Evolutionary conservation across 331 rosid species (phyloP), one percentile per base, ranked within the genome.

Genomic region (Prunus yedoensis): DNA sequence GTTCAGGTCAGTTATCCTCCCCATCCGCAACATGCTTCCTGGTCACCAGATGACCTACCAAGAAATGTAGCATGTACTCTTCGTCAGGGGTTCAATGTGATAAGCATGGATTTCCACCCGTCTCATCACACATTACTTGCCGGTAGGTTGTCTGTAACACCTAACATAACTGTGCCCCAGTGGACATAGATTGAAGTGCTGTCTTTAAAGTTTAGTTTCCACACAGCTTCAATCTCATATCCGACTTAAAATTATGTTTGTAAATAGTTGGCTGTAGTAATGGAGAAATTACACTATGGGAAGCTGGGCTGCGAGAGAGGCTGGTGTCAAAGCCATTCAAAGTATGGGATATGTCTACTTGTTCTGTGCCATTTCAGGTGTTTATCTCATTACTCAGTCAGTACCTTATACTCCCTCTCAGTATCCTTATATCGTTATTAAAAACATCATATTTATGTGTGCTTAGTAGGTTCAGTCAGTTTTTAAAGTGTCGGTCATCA

Each of bases 281-380:
- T 41, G 94, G 94, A 50, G 91, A 87, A 71, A 58, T 89, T 72
- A 70, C 89, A 68, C 61, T 87, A 10, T 89, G 91, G 94, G 91
- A 89, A 75, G 72, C 78, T 47, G 85, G 85, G 23, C 51, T 63
- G 35, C 78, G 67, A 74, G 89, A 87, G 79, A 82, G 45, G 78
- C 66, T 82, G 80, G 76, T 71, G 59, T 76, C 83, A 41, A 87
- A 71, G 81, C 77, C 86, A 70, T 87, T 89, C 84, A 47, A 78
- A 73, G 72, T 80, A 64, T 74, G 82, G 77, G 71, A 85, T 16
- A 17, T 32, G 16, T 32, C 76, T 67, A 12, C 80, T 74, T 83
- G 83, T 70, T 73, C 90, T 21, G 52, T 2, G 64, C 14, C 46
- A 70, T 80, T 78, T 71, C 87, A 89, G 94, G 94, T 86, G 68